These are phyloP conservation scores for Trichoderma citrinoviride DNA, from an alignment of 2,329 filamentous ascomycete species.

Conservation along the genomic window DNA sequence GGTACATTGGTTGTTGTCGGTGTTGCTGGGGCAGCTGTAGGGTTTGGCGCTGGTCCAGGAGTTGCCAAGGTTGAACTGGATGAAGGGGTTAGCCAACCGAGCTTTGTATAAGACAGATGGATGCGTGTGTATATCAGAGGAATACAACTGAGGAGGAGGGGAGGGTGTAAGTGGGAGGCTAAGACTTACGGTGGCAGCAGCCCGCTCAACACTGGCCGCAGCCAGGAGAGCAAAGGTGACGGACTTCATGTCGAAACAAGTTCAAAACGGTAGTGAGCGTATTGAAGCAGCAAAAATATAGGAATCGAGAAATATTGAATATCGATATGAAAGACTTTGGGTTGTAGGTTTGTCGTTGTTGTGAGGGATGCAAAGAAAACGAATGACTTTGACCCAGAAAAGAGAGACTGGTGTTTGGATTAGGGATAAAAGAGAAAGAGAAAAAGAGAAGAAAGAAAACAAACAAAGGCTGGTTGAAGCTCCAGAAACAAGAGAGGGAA, in stretches of 20 bases:
- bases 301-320: constrained; percentile 25
- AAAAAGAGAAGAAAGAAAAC: constrained; percentile 5
- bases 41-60: constrained; percentile 36
- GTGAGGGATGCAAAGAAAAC: constrained; percentile 49
- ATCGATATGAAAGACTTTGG: constrained; percentile 25
- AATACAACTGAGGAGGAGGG: too few relatives aligned
- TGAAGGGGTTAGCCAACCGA: neutral
- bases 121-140: neutral
- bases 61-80: constrained; percentile 23
- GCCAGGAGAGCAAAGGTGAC: constrained; percentile 46
- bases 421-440: neutral
- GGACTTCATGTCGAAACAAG: constrained; percentile 49
- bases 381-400: constrained; percentile 52
- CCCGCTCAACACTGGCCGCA: constrained; percentile 51
- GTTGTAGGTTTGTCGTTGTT: constrained; percentile 32
- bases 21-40: constrained; percentile 69
- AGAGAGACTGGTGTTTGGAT: constrained; percentile 21
- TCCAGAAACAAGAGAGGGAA: neutral
- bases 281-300: constrained; percentile 11
- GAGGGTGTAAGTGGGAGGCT: neutral
- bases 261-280: constrained; percentile 21
- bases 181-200: constrained; percentile 44
- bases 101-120: neutral
- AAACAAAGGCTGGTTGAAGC: constrained; percentile 16
- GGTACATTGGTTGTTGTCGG: constrained; percentile 72